A percentile compares a stretch with the other conserved stretches of the same genome.
phyloP scores from a whole-genome alignment of 352 stramenopile species.

The Globisporangium iwayamae region DNA sequence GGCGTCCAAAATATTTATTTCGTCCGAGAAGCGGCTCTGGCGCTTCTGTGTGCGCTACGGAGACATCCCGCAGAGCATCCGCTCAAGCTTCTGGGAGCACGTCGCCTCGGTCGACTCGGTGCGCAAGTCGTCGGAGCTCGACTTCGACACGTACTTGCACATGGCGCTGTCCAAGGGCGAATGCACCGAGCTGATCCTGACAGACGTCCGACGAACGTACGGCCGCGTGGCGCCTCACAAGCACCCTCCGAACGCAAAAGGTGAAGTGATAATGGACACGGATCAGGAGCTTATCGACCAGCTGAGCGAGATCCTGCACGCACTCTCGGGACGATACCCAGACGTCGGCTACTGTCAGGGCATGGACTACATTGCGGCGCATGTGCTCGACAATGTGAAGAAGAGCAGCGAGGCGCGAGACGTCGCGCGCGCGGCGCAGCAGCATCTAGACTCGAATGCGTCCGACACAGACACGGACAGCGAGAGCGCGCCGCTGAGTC shows the following conservation, averaged over 20 bases:
- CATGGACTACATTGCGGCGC: slow-evolving; percentile 86
- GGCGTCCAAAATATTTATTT: slow-evolving; percentile 55
- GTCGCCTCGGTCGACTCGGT: slow-evolving; percentile 34
- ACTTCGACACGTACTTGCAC: slow-evolving; percentile 84
- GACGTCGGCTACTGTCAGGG: slow-evolving; percentile 86
- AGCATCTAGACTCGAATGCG: not conserved
- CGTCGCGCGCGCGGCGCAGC: slow-evolving; percentile 4
- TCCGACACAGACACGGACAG: slow-evolving; percentile 14
- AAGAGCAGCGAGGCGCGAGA: slow-evolving; percentile 49
- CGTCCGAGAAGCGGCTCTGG: slow-evolving; percentile 57
- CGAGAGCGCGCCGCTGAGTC: slow-evolving; percentile 21
- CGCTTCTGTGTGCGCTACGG: slow-evolving; percentile 84
- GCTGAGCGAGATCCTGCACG: slow-evolving; percentile 78
- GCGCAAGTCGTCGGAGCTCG: slow-evolving; percentile 51
- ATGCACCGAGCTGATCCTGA: slow-evolving; percentile 77
- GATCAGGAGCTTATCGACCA: slow-evolving; percentile 75
- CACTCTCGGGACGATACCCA: slow-evolving; percentile 70
- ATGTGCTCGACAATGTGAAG: slow-evolving; percentile 81
- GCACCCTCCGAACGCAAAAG: slow-evolving; percentile 46
- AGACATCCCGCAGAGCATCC: slow-evolving; percentile 44
- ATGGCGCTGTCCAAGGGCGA: slow-evolving; percentile 85
- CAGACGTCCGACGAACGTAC: slow-evolving; percentile 82
- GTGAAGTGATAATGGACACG: slow-evolving; percentile 42
- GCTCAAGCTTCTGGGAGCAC: slow-evolving; percentile 80
- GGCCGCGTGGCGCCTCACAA: slow-evolving; percentile 79